These are phyloP conservation scores for Grifola frondosa DNA, from an alignment of 1,284 basidiomycete genomes.

Conservation along the genomic window DNA sequence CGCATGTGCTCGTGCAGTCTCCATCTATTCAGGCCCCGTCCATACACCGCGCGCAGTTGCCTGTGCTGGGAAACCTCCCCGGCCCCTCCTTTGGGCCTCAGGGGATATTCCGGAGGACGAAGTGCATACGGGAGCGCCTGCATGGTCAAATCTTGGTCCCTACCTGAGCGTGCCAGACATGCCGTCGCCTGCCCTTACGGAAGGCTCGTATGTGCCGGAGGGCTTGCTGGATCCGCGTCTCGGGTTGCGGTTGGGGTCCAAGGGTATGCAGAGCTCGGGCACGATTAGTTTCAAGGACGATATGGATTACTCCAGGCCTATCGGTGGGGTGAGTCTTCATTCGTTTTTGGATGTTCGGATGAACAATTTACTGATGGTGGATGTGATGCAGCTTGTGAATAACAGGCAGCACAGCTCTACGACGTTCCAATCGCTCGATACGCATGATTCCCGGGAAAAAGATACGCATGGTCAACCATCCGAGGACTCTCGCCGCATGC, in stretches of 20 bases:
- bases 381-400: conserved; percentile 33
- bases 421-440: conserved; percentile 31
- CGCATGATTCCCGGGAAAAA: conserved; percentile 5
- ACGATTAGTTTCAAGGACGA: conserved; percentile 41
- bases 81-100: conserved; percentile 6
- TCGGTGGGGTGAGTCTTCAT: conserved; percentile 38
- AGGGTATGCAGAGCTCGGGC: conserved; percentile 34
- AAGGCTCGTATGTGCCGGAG: conserved; percentile 33
- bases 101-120: conserved; percentile 5
- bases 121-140: conserved; percentile 2
- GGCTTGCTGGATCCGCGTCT: conserved; percentile 41
- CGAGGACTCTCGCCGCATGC: too few species aligned
- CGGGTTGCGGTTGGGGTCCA: conserved; percentile 14
- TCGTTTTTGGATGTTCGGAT: too few species aligned
- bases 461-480: background rate
- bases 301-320: conserved; percentile 45
- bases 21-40: conserved; percentile 10
- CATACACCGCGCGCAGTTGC: conserved; percentile 17
- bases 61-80: conserved; percentile 15
- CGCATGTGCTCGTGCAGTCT: conserved; percentile 2
- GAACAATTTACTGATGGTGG: too few species aligned
- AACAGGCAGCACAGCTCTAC: conserved; percentile 40
- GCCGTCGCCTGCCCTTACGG: conserved; percentile 38
- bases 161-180: conserved; percentile 15
- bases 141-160: conserved; percentile 20